A percentile compares a stretch with the other conserved stretches of the same genome.
phyloP scores from a whole-genome alignment of 768 basidiomycete genomes.

The Macrolepiota albuminosa region DNA sequence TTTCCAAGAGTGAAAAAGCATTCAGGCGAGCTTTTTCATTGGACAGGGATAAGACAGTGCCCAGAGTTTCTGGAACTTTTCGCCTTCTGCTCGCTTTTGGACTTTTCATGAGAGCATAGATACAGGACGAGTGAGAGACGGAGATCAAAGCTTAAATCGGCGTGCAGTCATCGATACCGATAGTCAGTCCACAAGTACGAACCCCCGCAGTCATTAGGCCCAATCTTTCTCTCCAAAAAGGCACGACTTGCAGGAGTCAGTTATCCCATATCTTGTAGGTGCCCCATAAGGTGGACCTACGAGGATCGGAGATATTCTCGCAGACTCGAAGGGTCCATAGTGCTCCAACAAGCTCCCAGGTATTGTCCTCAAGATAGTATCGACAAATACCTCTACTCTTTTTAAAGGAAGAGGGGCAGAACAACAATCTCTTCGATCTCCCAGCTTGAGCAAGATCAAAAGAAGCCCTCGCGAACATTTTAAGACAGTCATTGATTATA shows the following conservation, averaged over 20 bases:
- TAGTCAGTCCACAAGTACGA: too few relatives aligned
- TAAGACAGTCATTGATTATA: constrained; percentile 2
- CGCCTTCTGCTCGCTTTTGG: background rate
- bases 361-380: background rate
- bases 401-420: background rate
- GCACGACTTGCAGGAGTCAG: background rate
- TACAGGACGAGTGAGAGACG: background rate
- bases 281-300: background rate
- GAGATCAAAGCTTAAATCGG: background rate
- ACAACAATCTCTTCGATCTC: constrained; percentile 4
- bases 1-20: background rate
- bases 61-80: background rate
- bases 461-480: constrained; percentile 6
- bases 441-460: constrained; percentile 1
- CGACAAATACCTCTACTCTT: background rate
- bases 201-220: background rate
- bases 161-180: background rate
- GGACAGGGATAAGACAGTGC: background rate
- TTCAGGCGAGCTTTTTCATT: background rate
- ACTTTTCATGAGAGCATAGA: background rate
- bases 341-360: background rate
- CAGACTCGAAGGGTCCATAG: background rate
- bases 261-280: background rate
- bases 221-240: background rate
- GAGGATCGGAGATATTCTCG: background rate